These are phyloP conservation scores for Lasiosphaeria hispida DNA, from an alignment of 495 filamentous ascomycete species.

Conservation along the genomic window DNA sequence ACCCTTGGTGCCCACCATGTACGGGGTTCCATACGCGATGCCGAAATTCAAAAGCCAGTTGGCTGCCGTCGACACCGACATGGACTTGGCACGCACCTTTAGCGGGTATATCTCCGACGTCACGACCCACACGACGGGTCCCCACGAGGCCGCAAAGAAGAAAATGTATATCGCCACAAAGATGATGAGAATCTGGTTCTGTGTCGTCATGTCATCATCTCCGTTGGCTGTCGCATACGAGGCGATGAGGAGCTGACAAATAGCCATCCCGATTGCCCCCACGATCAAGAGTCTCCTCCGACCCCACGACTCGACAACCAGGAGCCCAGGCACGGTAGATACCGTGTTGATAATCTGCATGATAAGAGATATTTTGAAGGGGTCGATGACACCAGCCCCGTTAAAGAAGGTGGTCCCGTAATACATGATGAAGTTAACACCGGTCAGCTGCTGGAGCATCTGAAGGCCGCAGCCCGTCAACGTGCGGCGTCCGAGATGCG, in stretches of 20 bases:
- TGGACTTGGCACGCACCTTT: slow-evolving; percentile 77
- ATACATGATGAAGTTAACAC: slow-evolving; percentile 65
- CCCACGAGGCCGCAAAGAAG: slow-evolving; percentile 83
- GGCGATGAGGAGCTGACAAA: slow-evolving; percentile 70
- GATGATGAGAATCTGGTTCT: slow-evolving; percentile 69
- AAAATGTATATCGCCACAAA: slow-evolving; percentile 81
- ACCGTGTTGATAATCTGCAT: slow-evolving; percentile 74
- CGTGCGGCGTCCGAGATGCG: slow-evolving; percentile 54
- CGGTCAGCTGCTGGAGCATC: slow-evolving; percentile 58
- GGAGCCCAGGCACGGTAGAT: slow-evolving; percentile 70
- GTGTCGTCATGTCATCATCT: slow-evolving; percentile 39
- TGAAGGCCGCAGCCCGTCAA: slow-evolving; percentile 57
- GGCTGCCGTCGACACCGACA: slow-evolving; percentile 75
- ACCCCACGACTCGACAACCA: slow-evolving; percentile 75
- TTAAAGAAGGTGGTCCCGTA: slow-evolving; percentile 80
- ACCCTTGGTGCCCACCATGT: slow-evolving; percentile 60
- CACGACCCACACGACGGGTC: slow-evolving; percentile 78
- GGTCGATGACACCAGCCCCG: slow-evolving; percentile 59
- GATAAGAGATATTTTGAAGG: slow-evolving; percentile 68
- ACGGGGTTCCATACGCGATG: slow-evolving; percentile 76
- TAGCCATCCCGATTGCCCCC: slow-evolving; percentile 71
- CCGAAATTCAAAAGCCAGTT: slow-evolving; percentile 81
- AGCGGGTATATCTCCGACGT: slow-evolving; percentile 81
- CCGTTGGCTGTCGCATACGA: slow-evolving; percentile 57
- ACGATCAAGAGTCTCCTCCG: slow-evolving; percentile 70